Conservation (phyloP, 495 filamentous ascomycete species). For the Podospora anserina region DNA sequence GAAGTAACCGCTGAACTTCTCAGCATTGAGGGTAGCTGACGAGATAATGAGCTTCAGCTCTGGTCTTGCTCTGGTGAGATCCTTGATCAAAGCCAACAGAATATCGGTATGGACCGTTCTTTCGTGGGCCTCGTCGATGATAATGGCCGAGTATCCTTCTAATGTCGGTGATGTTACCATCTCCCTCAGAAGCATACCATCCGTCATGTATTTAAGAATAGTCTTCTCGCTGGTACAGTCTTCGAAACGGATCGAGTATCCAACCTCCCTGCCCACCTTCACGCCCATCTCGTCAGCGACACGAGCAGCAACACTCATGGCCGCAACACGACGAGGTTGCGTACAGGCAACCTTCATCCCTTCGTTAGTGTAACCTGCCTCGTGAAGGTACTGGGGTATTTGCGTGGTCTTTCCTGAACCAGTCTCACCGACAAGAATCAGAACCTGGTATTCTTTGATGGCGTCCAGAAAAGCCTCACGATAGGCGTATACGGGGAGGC, state of each 20-base stretch:
- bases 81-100: conserved; percentile 84
- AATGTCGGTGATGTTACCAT: conserved; percentile 87
- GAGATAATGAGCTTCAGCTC: conserved; percentile 92
- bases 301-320: conserved; percentile 91
- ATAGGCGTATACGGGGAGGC: conserved; percentile 85
- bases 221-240: conserved; percentile 93
- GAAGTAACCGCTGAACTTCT: conserved; percentile 90
- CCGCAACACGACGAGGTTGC: conserved; percentile 92
- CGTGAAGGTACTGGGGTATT: conserved; percentile 82
- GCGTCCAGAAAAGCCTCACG: conserved; percentile 68
- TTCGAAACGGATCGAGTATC: conserved; percentile 94
- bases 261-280: conserved; percentile 87
- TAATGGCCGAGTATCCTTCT: conserved; percentile 79
- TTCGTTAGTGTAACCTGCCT: conserved; percentile 83
- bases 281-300: conserved; percentile 94
- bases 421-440: conserved; percentile 85
- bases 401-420: conserved; percentile 90
- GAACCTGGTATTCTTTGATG: conserved; percentile 69
- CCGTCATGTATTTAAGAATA: conserved; percentile 94
- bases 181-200: conserved; percentile 92
- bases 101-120: conserved; percentile 90
- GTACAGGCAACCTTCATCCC: conserved; percentile 71
- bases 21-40: conserved; percentile 91
- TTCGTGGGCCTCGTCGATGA: conserved; percentile 98
- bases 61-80: conserved; percentile 79